These are phyloP conservation scores for Tuctoria greenei DNA, from an alignment of 176 grass and related monocot genomes.

Conservation along the genomic window DNA sequence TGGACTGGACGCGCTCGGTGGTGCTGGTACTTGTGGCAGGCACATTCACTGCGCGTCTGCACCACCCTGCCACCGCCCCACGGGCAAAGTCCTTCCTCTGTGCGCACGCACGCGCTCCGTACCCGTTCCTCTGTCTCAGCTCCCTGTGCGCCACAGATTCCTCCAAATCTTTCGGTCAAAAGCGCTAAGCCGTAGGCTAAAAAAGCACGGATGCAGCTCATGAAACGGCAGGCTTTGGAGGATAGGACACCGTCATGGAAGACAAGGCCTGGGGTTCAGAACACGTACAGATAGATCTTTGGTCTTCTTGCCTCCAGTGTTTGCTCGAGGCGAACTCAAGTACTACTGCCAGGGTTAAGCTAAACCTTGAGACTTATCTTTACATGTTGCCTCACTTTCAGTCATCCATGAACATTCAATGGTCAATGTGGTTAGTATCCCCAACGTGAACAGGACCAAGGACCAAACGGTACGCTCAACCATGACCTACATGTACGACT, in stretches of 20 bases:
- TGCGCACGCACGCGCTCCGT: slow-evolving; percentile 30
- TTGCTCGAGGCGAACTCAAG: neutral
- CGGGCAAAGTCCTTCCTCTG: slow-evolving; percentile 35
- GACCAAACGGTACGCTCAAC: neutral
- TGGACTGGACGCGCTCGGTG: slow-evolving; percentile 23
- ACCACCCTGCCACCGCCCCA: slow-evolving; percentile 37
- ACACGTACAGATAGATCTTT: neutral
- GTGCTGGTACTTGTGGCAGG: slow-evolving; percentile 41
- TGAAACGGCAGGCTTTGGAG: slow-evolving; percentile 23
- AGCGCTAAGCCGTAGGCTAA: slow-evolving; percentile 5
- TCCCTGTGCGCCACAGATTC: neutral
- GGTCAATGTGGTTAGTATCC: neutral
- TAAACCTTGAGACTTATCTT: slow-evolving; percentile 7
- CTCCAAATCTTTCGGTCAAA: slow-evolving; percentile 31
- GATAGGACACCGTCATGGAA: neutral
- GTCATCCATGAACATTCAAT: neutral
- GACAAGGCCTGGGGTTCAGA: neutral
- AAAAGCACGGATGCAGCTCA: slow-evolving; percentile 1
- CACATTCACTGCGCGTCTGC: slow-evolving; percentile 48
- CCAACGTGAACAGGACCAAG: neutral
- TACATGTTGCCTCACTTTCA: neutral
- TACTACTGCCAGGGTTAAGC: neutral
- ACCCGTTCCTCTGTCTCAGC: neutral
- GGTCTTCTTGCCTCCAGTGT: neutral
- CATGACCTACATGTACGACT: neutral